These are phyloP conservation scores for Phytophthora pistaciae DNA, from an alignment of 352 stramenopile genomes.

Conservation along the genomic window DNA sequence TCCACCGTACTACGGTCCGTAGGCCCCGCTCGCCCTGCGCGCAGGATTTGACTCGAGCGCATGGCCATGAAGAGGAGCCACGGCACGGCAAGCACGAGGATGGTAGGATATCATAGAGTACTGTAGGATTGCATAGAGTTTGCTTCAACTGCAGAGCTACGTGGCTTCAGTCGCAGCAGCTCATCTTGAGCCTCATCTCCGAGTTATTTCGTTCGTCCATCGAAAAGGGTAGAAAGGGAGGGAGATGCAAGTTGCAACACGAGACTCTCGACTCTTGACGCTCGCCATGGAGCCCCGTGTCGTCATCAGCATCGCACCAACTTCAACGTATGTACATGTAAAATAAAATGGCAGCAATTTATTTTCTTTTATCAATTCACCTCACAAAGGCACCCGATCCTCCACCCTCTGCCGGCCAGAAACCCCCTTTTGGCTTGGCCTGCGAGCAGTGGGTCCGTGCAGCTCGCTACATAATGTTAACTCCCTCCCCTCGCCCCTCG, in stretches of 20 bases:
- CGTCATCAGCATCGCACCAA: constrained; percentile 1
- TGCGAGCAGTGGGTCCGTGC: constrained; percentile 11
- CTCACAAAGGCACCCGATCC: constrained; percentile 23
- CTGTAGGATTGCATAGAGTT: constrained; percentile 5
- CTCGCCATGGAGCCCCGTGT: neutral
- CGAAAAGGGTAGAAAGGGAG: constrained; percentile 16
- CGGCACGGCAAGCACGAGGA: constrained; percentile 5
- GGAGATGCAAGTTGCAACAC: neutral
- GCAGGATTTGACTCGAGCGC: constrained; percentile 9
- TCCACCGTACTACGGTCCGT: too few relatives aligned
- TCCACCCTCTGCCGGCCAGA: constrained; percentile 16
- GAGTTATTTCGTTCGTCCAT: constrained; percentile 21
- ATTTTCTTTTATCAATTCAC: constrained; percentile 45
- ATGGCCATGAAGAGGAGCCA: constrained; percentile 19
- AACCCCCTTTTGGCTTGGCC: constrained; percentile 9
- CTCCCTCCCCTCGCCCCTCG: constrained; percentile 2
- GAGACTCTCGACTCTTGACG: neutral
- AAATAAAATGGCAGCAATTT: constrained; percentile 31
- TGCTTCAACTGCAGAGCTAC: constrained; percentile 26
- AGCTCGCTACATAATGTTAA: constrained; percentile 44
- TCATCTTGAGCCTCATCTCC: neutral
- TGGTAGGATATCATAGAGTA: constrained; percentile 1
- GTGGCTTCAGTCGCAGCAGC: constrained; percentile 9
- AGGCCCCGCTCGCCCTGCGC: neutral
- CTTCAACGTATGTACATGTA: constrained; percentile 33